Evolutionary conservation across 208 protist genomes (phyloP), one percentile per base, ranked within the genome.

Genomic region (Vickermania ingenoplastis): DNA sequence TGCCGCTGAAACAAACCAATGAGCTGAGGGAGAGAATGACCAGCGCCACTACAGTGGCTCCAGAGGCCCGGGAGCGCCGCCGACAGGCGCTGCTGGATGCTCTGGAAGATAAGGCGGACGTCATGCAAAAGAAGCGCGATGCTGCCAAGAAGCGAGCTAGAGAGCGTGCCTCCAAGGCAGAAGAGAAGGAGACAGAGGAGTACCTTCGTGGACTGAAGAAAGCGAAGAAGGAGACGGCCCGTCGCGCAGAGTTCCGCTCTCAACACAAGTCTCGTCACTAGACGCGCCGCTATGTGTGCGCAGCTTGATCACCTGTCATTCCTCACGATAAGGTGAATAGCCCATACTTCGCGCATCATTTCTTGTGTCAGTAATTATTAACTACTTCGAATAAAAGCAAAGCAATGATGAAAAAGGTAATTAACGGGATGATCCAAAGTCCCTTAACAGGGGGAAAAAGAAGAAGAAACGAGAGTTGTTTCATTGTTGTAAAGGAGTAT

Each of bases 151-250:
- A 91, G 67, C 70, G 77, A 2, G 73, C 82, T 48, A 76, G 82
- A 3, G 71, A 76, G 52, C 72, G 79, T 26, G 70, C 77, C 7
- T 63, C 59, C 61, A 73, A 78, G 53, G 75, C 73, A 69, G 63
- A 71, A 13, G 68, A 48, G 17, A 81, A 81, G 63, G 86, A 95
- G 51, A 71, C 85, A 56, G 78, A 89, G 61, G 64, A 78, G 49
- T 92, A 95, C 74, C 14, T 81, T 59, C 68, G 73, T n/a, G 73
- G 77, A 0, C 76, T 95, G 31, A 95, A 95, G 79, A 87, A 84
- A 67, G 80, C 87, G 21, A 96, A 96, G 86, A 96, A 96, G 77
- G 88, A 96, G 30, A 94, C 86, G 21, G 80, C 91, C 1, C 89
- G 86, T 45, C 71, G 71, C 30, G 63, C 65, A 14, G 91, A 96